Base-by-base conservation (phyloP, 306 rosid species). In the Hippophae tibetana region DNA sequence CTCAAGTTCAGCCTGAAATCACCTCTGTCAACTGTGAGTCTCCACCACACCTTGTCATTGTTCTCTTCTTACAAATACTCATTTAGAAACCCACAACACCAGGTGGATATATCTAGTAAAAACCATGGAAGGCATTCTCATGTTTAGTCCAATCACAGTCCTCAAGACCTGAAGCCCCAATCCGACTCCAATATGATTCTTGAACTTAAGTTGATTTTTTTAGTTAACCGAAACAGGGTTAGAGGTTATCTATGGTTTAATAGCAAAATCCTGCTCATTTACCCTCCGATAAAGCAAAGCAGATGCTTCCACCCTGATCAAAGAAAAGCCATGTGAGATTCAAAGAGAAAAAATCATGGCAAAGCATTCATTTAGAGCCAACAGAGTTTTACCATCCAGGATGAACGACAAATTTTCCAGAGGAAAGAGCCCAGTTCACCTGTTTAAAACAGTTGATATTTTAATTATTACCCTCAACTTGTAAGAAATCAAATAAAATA, bases 261-360 rank as follows among this genome's bases (percentile, higher is more conserved):
- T 75, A 75, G 86, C 74, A 75, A 92, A 92, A 56, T 92, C 96
- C 74, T 79, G 96, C 72, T 92, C 99, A 54, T 77, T 92, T 48
- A 89, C 95, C 84, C 99, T 82, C 90, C 99, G 81, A 60, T 93
- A 93, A 62, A 93, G 99, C 89, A 93, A 78, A 66, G 99, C 84
- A 3, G 99, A 93, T 70, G 99, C 99, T 79, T 93, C 99, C 81
- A 93, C 88, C 99, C 99, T 93, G 97, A 71, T 74, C 70, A 31
- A 31, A 31, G 3, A 31, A 31, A 31, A 31, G 38, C 38, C 5
- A 31, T 31, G 38, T 31, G 4, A 31, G 38, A 31, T 31, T 31
- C 38, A 31, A 31, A 31, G 38, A 31, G 70, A 62, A 64, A 65
- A 70, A 48, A 46, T 40, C 61, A 64, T 10, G 75, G 76, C 74